These are phyloP conservation scores for Pseudocercospora cruenta DNA, from an alignment of 2,329 filamentous ascomycete genomes.

Conservation along the genomic window DNA sequence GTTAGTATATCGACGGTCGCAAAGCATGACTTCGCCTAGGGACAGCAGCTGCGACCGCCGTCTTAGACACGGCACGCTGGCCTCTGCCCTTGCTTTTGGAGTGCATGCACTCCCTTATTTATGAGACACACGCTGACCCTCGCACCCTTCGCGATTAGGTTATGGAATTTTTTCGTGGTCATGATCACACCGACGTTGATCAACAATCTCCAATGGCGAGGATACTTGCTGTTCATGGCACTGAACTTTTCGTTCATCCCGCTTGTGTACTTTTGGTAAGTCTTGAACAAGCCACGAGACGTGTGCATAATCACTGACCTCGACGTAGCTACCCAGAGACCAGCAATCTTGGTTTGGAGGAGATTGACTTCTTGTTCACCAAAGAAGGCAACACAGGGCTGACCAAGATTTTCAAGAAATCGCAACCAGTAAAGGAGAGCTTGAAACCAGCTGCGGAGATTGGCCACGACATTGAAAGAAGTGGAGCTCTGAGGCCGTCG, in stretches of 20 bases:
- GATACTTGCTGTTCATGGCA: constrained; percentile 58
- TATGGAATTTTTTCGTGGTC: constrained; percentile 39
- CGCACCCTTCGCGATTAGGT: no score
- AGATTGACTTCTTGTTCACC: constrained; percentile 50
- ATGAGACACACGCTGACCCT: no score
- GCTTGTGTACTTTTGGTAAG: constrained; percentile 53
- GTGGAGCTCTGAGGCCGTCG: constrained; percentile 11
- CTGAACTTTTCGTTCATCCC: constrained; percentile 52
- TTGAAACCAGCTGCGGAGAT: constrained; percentile 26
- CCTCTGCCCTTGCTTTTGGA: no score
- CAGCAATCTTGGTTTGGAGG: constrained; percentile 48
- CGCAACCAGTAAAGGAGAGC: constrained; percentile 33
- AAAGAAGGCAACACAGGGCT: constrained; percentile 33
- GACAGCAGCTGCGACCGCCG: no score
- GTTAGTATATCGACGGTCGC: constrained; percentile 33
- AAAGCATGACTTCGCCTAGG: no score
- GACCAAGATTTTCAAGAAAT: constrained; percentile 24
- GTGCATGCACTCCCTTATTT: no score
- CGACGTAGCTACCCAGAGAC: constrained; percentile 43
- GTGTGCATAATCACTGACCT: background rate
- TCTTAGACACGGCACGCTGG: no score
- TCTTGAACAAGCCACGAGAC: background rate
- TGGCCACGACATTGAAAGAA: constrained; percentile 20
- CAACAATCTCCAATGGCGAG: constrained; percentile 51
- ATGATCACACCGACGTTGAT: constrained; percentile 45